These are phyloP conservation scores for Punctularia strigosozonata DNA, from an alignment of 768 basidiomycete genomes.

Conservation along the genomic window DNA sequence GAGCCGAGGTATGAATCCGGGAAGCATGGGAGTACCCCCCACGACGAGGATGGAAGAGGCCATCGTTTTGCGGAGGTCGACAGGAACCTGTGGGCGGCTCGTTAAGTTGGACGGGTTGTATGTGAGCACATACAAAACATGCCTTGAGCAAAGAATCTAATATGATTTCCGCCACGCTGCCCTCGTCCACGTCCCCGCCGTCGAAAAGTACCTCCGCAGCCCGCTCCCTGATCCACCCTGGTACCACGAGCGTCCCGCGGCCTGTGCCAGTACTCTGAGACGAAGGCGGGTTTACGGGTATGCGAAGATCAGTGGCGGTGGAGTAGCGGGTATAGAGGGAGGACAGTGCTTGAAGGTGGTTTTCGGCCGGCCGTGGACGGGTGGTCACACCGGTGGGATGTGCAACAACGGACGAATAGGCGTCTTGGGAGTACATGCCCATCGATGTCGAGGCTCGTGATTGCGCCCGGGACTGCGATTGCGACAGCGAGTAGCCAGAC, in stretches of 20 bases:
- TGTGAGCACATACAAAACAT: constrained; percentile 6
- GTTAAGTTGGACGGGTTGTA: constrained; percentile 4
- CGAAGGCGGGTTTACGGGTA: constrained; percentile 56
- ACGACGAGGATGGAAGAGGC: constrained; percentile 75
- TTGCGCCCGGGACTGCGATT: too few relatives aligned
- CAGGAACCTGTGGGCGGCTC: constrained; percentile 48
- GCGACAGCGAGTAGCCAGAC: constrained; percentile 54
- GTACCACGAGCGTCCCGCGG: constrained; percentile 68
- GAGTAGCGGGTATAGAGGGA: constrained; percentile 68
- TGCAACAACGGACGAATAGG: constrained; percentile 43
- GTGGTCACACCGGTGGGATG: constrained; percentile 17
- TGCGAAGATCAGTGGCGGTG: constrained; percentile 60
- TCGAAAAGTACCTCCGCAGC: constrained; percentile 87
- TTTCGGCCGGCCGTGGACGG: constrained; percentile 26
- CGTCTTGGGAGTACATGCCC: constrained; percentile 32
- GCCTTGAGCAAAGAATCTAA: constrained; percentile 76
- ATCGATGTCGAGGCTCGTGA: too few relatives aligned
- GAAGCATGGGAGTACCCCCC: constrained; percentile 86
- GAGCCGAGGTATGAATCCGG: constrained; percentile 88
- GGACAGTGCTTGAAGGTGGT: constrained; percentile 51
- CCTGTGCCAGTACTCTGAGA: constrained; percentile 63
- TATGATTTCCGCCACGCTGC: constrained; percentile 72
- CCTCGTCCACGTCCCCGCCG: constrained; percentile 80
- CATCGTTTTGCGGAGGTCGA: constrained; percentile 81
- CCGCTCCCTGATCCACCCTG: constrained; percentile 92